Evolutionary conservation across 768 basidiomycete species (phyloP).

Genomic region (Dentipellis sp.): DNA sequence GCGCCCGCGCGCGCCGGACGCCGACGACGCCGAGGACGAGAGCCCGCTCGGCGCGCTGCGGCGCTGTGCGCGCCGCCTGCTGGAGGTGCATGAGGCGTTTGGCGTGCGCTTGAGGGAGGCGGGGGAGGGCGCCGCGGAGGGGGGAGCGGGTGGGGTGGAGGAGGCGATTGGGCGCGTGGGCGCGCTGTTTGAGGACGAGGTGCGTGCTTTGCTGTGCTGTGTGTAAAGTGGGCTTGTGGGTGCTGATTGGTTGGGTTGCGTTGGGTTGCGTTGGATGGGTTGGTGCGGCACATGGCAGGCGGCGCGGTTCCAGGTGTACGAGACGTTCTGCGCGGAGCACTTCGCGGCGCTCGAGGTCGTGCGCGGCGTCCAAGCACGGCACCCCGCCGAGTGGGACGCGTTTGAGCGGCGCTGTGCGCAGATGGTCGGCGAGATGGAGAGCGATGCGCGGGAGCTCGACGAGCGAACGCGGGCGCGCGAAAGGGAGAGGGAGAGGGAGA

Average conservation of each 20-base stretch:
- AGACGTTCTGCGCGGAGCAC: constrained; percentile 82
- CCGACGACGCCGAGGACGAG: constrained; percentile 43
- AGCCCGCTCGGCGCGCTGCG: constrained; percentile 35
- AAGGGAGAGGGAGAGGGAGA: not conserved
- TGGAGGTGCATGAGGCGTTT: constrained; percentile 61
- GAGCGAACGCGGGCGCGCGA: not conserved
- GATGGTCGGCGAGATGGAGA: constrained; percentile 30
- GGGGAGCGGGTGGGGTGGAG: not conserved
- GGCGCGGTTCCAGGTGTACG: constrained; percentile 67
- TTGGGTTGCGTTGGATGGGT: too few relatives aligned
- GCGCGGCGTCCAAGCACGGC: constrained; percentile 51
- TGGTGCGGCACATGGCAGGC: constrained; percentile 56
- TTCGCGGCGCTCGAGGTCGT: constrained; percentile 72
- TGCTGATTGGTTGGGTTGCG: constrained; percentile 9
- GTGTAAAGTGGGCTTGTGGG: not conserved
- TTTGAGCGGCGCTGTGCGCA: constrained; percentile 74
- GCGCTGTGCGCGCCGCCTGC: constrained; percentile 60
- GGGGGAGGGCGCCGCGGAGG: not conserved
- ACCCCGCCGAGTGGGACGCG: constrained; percentile 68
- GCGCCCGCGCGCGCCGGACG: constrained; percentile 31
- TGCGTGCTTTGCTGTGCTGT: not conserved
- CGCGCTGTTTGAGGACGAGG: constrained; percentile 4
- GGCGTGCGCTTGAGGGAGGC: constrained; percentile 34
- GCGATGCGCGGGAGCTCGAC: not conserved
- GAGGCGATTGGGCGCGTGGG: not conserved